Base-by-base conservation (phyloP, 768 basidiomycete genomes). In the Exidia glandulosa region DNA sequence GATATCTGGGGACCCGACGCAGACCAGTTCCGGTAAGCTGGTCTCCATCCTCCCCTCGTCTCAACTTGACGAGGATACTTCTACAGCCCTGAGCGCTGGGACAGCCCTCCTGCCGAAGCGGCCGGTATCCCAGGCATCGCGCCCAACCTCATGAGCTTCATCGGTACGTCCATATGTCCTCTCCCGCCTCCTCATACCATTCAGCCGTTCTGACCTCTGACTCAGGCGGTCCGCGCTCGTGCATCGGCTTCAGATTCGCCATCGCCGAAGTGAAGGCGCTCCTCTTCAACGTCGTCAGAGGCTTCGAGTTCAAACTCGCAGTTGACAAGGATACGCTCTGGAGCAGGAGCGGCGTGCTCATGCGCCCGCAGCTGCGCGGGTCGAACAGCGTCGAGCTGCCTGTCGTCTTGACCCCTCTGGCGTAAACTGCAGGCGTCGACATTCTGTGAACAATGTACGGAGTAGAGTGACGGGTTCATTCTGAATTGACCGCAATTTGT, bases 1-100 rank as follows among this genome's bases (percentile, higher is more conserved):
- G 54, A 50, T 7, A 63, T 73, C 1, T 77, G 73, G 68, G 75
- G 75, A 0, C 61, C 65, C 4, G 72, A 76, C 56, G 72, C 74
- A 1, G 60, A 70, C 33, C 58, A 65, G 32, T 77, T 75, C 65
- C 58, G 68, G 29, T 57, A 16, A 16, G 56, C 29, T 9, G 16
- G 9, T 32, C n/a, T 32, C 16, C 33, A 2, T n/a, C 16, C 16
- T n/a, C 12, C 31, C 27, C 16, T 16, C n/a, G 14, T 16, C 16
- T 56, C 25, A 6, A 6, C 9, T 16, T 54, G 10, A 12, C 14
- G 25, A 29, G 7, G n/a, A n/a, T 27, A 63, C 63, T 60, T 63
- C 50, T 1, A 57, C 36, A 57, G 60, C 19, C 60, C 60, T 7
- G 60, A 60, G 25, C 32, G 60, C 27, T 60, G 60, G 60, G 41